A percentile compares a stretch with the other conserved stretches of the same genome.
phyloP scores from a whole-genome alignment of 2,329 filamentous ascomycete genomes.

The Penicillium sumatraense region DNA sequence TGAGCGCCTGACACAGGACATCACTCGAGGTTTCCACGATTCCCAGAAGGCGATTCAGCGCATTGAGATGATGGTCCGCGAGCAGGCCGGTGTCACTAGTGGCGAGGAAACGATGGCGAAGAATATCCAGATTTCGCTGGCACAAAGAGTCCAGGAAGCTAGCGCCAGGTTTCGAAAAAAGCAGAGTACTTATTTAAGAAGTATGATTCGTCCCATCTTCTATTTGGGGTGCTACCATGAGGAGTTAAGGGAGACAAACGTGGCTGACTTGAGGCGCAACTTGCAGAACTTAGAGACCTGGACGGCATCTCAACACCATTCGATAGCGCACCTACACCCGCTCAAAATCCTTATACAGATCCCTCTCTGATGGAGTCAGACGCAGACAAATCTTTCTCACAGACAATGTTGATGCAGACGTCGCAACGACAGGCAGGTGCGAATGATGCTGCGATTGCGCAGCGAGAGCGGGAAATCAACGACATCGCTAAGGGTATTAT shows the following conservation, averaged over 20 bases:
- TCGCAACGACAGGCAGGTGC: constrained; percentile 60
- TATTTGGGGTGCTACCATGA: not conserved
- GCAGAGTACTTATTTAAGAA: constrained; percentile 94
- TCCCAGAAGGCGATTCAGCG: constrained; percentile 88
- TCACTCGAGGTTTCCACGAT: constrained; percentile 85
- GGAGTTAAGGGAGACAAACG: not conserved
- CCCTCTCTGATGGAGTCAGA: constrained; percentile 92
- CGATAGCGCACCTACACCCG: constrained; percentile 54
- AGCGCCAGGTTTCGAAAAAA: constrained; percentile 95
- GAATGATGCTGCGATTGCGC: constrained; percentile 83
- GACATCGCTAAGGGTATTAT: constrained; percentile 99
- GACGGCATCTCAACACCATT: constrained; percentile 63
- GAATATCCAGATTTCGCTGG: constrained; percentile 92
- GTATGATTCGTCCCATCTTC: constrained; percentile 54
- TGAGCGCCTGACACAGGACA: constrained; percentile 84
- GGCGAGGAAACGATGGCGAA: constrained; percentile 95
- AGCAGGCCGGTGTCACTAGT: constrained; percentile 71
- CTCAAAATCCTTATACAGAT: constrained; percentile 73
- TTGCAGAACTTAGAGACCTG: constrained; percentile 73
- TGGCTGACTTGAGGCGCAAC: constrained; percentile 15
- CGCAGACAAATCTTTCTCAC: constrained; percentile 88
- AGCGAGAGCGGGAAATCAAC: constrained; percentile 95
- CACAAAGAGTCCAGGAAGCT: constrained; percentile 84
- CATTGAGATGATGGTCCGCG: constrained; percentile 84
- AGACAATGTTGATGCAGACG: constrained; percentile 83